Base-by-base conservation (phyloP, 2,329 filamentous ascomycete genomes). In the Tolypocladium cylindrosporum region DNA sequence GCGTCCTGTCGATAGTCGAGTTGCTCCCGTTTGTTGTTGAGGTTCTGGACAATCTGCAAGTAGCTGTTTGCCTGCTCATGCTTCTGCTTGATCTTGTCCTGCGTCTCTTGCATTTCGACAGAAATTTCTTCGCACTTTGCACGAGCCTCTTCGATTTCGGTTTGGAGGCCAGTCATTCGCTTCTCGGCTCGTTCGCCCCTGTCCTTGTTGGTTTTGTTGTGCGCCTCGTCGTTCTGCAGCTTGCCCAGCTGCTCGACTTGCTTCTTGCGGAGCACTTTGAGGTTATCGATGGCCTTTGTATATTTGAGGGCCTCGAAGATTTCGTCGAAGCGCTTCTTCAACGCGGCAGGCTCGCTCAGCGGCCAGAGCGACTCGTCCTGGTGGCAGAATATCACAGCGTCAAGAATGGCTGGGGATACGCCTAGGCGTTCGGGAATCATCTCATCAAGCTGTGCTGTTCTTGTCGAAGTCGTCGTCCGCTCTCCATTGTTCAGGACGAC, bases 281-380 rank as follows among this genome's bases (percentile, higher is more conserved):
- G 89, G 70, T 96, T 96, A 52, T 97, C 92, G 60, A 99, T 96
- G 21, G 92, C 94, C 68, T 96, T 97, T 40, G 92, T 96, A 72
- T 97, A 99, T 70, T 96, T 97, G 74, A 90, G 79, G 1, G 94
- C 94, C 73, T 97, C 94, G 64, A 99, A 99, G 13, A 99, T 99
- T 69, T 96, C 91, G 68, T 99, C 94, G 60, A 99, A 99, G 56
- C 87, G 88, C 72, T 95, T 95, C 74, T 99, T 99, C 55, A 99
- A 77, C 0, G 84, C 84, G 0, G 83, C 78, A 0, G 94, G 91
- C 67, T 96, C 90, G 68, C 91, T 95, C 80, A 99, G 86, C 0
- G 94, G 94, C 94, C 94, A 99, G 36, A 97, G 75, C 34, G 93
- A 97, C 64, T 99, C 94, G 70, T 99, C 94, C 69, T 99, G 94